Base-by-base conservation (phyloP, 2,329 filamentous ascomycete genomes). In the Zymoseptoria brevis region DNA sequence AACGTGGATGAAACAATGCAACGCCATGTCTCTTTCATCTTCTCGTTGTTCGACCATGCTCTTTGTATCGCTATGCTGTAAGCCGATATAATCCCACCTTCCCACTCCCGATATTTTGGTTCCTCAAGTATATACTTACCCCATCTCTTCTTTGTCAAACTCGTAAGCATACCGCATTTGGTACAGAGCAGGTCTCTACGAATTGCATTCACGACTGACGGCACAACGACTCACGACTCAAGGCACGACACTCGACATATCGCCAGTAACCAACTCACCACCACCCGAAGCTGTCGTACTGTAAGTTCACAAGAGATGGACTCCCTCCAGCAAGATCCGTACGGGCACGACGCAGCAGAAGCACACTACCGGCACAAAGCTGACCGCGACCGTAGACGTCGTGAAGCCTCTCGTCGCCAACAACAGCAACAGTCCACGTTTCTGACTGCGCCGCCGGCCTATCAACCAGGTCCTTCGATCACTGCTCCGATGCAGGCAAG, bases 321-420 rank as follows among this genome's bases (percentile, higher is more conserved):
- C 48, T 9, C n/a, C 11, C 19, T 48, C 51, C 19, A 19, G 19
- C 22, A 19, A 19, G 50, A 52, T 19, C 22, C 54, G 13, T 41
- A 24, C 19, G 30, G 8, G 19, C 19, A 49, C 45, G 54, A 35
- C 16, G 9, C 13, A 45, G 30, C 30, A 11, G 30, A 48, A 16
- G 16, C 21, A 35, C 54, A 55, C 19, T 48, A 49, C 11, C 9
- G 53, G 56, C 22, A 19, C n/a, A 21, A 22, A 48, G 54, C 29
- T 54, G 51, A 53, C 54, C 41, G 55, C 51, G 48, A 51, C 49
- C 45, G 49, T 49, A 55, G 59, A 51, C 59, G 54, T 53, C 50
- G 48, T 50, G 50, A 26, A 56, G 50, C 35, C 16, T 41, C 35
- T 13, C 35, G 35, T 41, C 35, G 35, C n/a, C 35, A 41, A 16